Percentiles rank a stretch among this genome's conserved stretches.
phyloP scores from a whole-genome alignment of 768 basidiomycete genomes.

The Hysterangium stoloniferum region DNA sequence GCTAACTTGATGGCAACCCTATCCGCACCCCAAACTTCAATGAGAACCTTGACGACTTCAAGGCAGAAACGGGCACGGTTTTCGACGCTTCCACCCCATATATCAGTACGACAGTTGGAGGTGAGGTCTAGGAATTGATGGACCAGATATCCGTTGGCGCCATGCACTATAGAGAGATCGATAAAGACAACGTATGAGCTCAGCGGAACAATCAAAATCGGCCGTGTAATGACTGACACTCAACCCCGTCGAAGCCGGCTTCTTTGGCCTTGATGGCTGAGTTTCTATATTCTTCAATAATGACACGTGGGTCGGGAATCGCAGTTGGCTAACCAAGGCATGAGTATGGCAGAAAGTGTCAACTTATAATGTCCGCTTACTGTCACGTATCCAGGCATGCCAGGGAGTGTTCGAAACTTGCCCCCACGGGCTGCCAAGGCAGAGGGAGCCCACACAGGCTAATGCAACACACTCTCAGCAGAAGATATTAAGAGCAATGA shows the following conservation, averaged over 20 bases:
- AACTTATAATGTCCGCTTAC: constrained; percentile 20
- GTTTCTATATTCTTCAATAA: background rate
- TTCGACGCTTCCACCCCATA: constrained; percentile 37
- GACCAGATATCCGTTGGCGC: constrained; percentile 28
- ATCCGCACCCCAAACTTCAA: constrained; percentile 35
- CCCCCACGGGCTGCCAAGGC: constrained; percentile 35
- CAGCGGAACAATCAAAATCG: background rate
- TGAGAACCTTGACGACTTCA: constrained; percentile 27
- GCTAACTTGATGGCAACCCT: constrained; percentile 37
- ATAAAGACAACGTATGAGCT: background rate
- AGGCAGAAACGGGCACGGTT: constrained; percentile 35
- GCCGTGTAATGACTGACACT: constrained; percentile 25
- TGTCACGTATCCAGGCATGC: constrained; percentile 30
- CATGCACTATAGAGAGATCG: constrained; percentile 18
- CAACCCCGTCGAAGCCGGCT: constrained; percentile 52
- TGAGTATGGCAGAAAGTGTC: background rate
- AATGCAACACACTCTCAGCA: background rate
- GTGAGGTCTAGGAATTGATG: constrained; percentile 31
- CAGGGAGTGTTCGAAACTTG: constrained; percentile 33
- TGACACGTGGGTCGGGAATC: constrained; percentile 21
- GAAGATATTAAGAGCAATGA: background rate
- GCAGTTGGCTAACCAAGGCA: background rate
- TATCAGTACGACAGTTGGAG: constrained; percentile 32
- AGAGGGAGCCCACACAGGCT: constrained; percentile 41
- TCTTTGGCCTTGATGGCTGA: constrained; percentile 41